phyloP scores from a whole-genome alignment of 2,329 filamentous ascomycete genomes.

The Rugonectria rugulosa region DNA sequence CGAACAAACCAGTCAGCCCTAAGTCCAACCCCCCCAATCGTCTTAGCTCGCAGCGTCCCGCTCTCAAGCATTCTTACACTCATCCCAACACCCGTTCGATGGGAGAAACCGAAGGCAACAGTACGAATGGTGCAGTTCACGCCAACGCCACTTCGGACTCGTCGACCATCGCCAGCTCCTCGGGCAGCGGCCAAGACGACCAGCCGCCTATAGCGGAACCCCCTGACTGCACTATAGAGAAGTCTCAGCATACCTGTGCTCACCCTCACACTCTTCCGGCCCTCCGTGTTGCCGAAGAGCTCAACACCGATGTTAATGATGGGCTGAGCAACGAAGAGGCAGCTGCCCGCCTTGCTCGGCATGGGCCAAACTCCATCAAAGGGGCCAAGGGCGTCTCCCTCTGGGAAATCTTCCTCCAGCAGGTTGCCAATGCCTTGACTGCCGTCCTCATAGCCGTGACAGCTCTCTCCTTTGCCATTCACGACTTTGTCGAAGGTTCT shows the following conservation, averaged over 20 bases:
- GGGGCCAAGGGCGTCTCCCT: slow-evolving; percentile 74
- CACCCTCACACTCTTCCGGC: slow-evolving; percentile 48
- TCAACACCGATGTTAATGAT: slow-evolving; percentile 58
- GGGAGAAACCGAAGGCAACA: slow-evolving; percentile 48
- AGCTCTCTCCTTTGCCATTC: slow-evolving; percentile 71
- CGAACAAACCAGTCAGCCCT: slow-evolving; percentile 12
- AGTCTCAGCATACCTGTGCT: slow-evolving; percentile 32
- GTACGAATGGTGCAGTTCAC: slow-evolving; percentile 53
- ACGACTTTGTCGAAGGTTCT: slow-evolving; percentile 69
- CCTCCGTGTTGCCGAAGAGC: slow-evolving; percentile 43
- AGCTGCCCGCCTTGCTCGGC: slow-evolving; percentile 67
- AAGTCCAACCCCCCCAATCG: not conserved
- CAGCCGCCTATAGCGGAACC: slow-evolving; percentile 51
- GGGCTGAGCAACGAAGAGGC: slow-evolving; percentile 71
- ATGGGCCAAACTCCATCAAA: slow-evolving; percentile 77
- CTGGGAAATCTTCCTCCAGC: slow-evolving; percentile 79
- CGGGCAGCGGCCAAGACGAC: slow-evolving; percentile 44
- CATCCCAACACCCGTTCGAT: slow-evolving; percentile 49
- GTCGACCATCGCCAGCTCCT: slow-evolving; percentile 41
- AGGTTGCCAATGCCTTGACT: slow-evolving; percentile 80
- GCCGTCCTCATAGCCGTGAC: slow-evolving; percentile 79
- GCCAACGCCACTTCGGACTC: slow-evolving; percentile 49
- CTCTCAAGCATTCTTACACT: slow-evolving; percentile 25
- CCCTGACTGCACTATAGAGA: slow-evolving; percentile 47
- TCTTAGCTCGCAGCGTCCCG: not conserved